These are phyloP conservation scores for Cupressus sempervirens DNA, from an alignment of 75 land plant species.

Conservation along the genomic window DNA sequence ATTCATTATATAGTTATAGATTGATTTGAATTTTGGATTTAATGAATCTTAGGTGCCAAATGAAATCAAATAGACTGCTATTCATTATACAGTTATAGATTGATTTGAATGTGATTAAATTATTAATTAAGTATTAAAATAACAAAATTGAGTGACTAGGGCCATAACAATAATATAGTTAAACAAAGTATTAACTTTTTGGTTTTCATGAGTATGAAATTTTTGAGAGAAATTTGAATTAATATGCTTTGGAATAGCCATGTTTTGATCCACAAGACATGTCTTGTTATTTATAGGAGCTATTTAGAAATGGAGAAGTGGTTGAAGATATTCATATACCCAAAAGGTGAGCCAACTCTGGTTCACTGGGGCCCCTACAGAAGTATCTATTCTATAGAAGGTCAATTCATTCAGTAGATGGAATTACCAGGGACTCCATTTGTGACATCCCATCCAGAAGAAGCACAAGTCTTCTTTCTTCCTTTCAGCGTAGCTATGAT, in stretches of 20 bases:
- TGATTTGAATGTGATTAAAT: too few relatives aligned
- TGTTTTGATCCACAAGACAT: too few relatives aligned
- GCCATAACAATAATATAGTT: too few relatives aligned
- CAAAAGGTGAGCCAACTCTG: conserved; percentile 85
- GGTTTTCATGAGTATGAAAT: too few relatives aligned
- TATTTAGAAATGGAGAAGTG: conserved; percentile 86
- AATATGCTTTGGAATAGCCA: too few relatives aligned
- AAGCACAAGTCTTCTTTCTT: conserved; percentile 74
- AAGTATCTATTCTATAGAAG: conserved; percentile 87
- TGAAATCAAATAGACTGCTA: too few relatives aligned
- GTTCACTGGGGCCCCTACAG: conserved; percentile 86
- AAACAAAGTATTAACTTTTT: too few relatives aligned
- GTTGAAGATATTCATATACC: conserved; percentile 68
- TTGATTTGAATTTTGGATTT: not conserved
- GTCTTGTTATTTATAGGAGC: conserved; percentile 45
- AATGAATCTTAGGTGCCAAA: not conserved
- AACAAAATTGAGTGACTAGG: too few relatives aligned
- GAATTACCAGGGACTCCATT: conserved; percentile 47
- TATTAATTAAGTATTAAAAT: too few relatives aligned
- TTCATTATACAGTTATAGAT: too few relatives aligned
- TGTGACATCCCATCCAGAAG: conserved; percentile 58
- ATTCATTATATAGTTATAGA: too few relatives aligned
- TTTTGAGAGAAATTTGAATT: too few relatives aligned
- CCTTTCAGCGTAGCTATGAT: conserved; percentile 81
- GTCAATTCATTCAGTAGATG: conserved; percentile 67